Conservation (phyloP, 805 yeast species). For the Candida mattraensis region DNA sequence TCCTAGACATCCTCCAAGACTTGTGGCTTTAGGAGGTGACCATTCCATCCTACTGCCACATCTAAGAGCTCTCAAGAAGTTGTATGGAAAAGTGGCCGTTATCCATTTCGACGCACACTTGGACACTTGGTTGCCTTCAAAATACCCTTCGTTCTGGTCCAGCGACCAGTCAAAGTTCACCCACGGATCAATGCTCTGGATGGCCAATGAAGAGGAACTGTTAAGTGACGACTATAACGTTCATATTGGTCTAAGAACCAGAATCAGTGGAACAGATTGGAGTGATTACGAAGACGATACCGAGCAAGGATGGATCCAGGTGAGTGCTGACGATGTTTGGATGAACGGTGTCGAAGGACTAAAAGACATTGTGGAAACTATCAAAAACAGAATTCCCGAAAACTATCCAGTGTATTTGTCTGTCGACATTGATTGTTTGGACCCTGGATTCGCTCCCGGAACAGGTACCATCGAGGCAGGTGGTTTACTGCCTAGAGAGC, state of each 20-base stretch:
- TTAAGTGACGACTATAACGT: conserved; percentile 54
- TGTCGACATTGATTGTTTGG: conserved; percentile 70
- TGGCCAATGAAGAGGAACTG: conserved; percentile 70
- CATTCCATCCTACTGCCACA: conserved; percentile 77
- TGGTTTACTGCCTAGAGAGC: conserved; percentile 57
- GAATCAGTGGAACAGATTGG: conserved; percentile 59
- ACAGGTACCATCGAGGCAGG: conserved; percentile 63
- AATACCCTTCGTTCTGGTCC: conserved; percentile 50
- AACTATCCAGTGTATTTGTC: conserved; percentile 71
- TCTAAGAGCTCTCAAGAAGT: conserved; percentile 57
- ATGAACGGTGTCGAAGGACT: conserved; percentile 55
- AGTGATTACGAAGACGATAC: conserved; percentile 68
- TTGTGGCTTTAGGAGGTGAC: conserved; percentile 79
- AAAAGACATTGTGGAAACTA: conserved; percentile 46
- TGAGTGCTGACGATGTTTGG: conserved; percentile 75
- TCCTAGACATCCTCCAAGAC: conserved; percentile 50
- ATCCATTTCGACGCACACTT: conserved; percentile 85
- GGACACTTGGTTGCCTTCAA: conserved; percentile 77
- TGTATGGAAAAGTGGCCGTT: conserved; percentile 68
- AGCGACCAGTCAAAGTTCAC: conserved; percentile 52
- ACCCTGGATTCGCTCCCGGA: conserved; percentile 58
- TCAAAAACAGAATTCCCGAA: conserved; percentile 55
- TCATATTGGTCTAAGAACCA: conserved; percentile 77
- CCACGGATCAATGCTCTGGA: conserved; percentile 88
- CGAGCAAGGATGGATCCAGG: conserved; percentile 65